Evolutionary conservation across 176 grass and related monocot species (phyloP).

Genomic region (Phyllostachys edulis): DNA sequence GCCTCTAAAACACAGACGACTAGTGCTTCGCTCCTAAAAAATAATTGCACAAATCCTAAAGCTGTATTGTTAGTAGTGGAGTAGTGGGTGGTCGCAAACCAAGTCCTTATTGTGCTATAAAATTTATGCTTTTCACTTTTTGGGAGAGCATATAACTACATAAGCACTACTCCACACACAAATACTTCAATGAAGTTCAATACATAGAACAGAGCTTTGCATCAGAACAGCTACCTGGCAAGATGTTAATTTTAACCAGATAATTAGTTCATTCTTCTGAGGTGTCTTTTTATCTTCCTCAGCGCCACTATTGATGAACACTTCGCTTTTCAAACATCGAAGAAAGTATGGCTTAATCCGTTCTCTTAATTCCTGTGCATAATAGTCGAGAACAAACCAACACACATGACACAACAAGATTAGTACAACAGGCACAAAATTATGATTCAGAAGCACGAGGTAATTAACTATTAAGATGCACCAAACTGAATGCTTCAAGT

Average conservation of each 20-base stretch:
- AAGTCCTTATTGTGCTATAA: too few relatives aligned
- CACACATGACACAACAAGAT: constrained; percentile 21
- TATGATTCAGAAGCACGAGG: neutral
- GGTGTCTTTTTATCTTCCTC: constrained; percentile 30
- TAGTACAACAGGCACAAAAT: neutral
- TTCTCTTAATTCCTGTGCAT: constrained; percentile 63
- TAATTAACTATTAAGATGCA: too few relatives aligned
- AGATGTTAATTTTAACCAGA: constrained; percentile 83
- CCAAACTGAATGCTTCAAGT: neutral
- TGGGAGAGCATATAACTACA: too few relatives aligned
- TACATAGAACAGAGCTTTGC: neutral
- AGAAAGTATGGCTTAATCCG: constrained; percentile 77
- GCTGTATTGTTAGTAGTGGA: too few relatives aligned
- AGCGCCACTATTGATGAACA: constrained; percentile 46
- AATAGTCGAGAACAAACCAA: constrained; percentile 11
- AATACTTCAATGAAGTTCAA: neutral
- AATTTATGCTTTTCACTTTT: too few relatives aligned
- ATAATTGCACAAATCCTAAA: too few relatives aligned
- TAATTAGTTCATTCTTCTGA: constrained; percentile 76
- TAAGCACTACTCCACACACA: neutral
- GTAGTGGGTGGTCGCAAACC: too few relatives aligned
- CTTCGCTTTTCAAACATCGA: constrained; percentile 74
- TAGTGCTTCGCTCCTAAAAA: neutral
- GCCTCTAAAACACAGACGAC: neutral
- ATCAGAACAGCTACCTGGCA: constrained; percentile 54